A percentile compares a stretch with the other conserved stretches of the same genome.
Conservation (phyloP, 2,329 filamentous ascomycete genomes). For the Xylariaceae sp. region DNA sequence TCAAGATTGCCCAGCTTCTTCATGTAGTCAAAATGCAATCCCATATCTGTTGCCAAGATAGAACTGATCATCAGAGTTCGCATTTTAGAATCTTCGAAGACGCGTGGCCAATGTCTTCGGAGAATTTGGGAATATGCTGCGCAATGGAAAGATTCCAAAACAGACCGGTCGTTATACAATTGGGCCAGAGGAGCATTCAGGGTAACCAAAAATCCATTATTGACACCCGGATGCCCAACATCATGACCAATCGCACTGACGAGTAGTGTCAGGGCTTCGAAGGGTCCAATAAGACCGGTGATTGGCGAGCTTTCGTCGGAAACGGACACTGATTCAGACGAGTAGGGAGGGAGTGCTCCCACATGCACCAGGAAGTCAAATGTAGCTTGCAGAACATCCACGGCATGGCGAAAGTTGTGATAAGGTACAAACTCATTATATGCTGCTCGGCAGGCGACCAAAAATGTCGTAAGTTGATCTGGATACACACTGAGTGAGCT, state of each 20-base stretch:
- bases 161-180: conserved; percentile 94
- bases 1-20: conserved; percentile 77
- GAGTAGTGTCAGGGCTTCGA: conserved; percentile 83
- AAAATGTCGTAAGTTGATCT: conserved; percentile 80
- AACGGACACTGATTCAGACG: conserved; percentile 32
- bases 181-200: conserved; percentile 91
- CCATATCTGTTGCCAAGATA: conserved; percentile 98
- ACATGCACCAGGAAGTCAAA: conserved; percentile 86
- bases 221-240: conserved; percentile 94
- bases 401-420: conserved; percentile 96
- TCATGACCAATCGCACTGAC: conserved; percentile 98
- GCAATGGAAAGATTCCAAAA: conserved; percentile 95
- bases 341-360: conserved; percentile 69
- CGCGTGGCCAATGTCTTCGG: conserved; percentile 82
- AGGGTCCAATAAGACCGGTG: conserved; percentile 72
- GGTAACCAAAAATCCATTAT: conserved; percentile 92
- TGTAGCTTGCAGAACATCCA: conserved; percentile 90
- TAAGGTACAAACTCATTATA: conserved; percentile 97
- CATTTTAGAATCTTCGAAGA: conserved; percentile 75
- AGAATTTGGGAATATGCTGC: conserved; percentile 96
- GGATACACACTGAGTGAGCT: conserved; percentile 37
- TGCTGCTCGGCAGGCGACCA: conserved; percentile 84
- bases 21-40: conserved; percentile 96
- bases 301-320: conserved; percentile 56
- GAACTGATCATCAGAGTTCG: conserved; percentile 91